Percentiles rank a stretch among this genome's conserved stretches.
Evolutionary conservation across 495 filamentous ascomycete species (phyloP).

Genomic region (Penicillium cinerascens): DNA sequence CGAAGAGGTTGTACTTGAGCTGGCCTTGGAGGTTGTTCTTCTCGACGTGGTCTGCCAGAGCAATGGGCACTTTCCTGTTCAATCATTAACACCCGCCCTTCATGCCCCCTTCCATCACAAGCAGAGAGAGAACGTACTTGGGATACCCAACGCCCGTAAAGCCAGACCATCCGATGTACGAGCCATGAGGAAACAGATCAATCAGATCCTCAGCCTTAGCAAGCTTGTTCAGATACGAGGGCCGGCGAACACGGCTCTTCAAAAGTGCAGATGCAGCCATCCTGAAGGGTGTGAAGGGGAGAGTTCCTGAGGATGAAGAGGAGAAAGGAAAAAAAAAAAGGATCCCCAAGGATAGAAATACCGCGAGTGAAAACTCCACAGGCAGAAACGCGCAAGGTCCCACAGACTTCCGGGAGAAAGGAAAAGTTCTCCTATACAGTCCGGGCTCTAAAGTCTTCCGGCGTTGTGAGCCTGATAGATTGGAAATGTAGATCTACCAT

Average conservation of each 20-base stretch:
- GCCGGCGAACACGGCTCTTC: conserved; percentile 68
- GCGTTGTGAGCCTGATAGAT: not conserved
- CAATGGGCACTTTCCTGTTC: conserved; percentile 75
- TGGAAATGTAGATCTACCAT: not conserved
- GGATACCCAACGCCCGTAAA: conserved; percentile 92
- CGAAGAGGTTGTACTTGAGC: conserved; percentile 81
- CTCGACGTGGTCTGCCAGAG: conserved; percentile 85
- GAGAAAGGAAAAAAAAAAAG: conserved; percentile 12
- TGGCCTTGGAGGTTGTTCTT: conserved; percentile 82
- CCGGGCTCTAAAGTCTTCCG: conserved; percentile 1
- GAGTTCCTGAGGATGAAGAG: conserved; percentile 10
- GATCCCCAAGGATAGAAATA: conserved; percentile 26
- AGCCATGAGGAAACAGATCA: conserved; percentile 73
- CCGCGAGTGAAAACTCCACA: conserved; percentile 7
- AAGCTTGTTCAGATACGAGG: conserved; percentile 76
- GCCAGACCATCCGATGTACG: conserved; percentile 85
- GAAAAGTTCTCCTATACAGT: not conserved
- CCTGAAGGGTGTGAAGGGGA: conserved; percentile 13
- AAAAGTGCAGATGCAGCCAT: conserved; percentile 68
- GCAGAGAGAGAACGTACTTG: conserved; percentile 67
- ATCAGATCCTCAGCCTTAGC: conserved; percentile 76
- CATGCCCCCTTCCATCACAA: not conserved
- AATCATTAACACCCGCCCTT: not conserved
- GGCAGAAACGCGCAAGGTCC: conserved; percentile 2
- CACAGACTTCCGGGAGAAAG: conserved; percentile 18